A percentile compares a stretch with the other conserved stretches of the same genome.
Evolutionary conservation across 2,329 filamentous ascomycete genomes (phyloP).

Genomic region (Monosporascus sp.): DNA sequence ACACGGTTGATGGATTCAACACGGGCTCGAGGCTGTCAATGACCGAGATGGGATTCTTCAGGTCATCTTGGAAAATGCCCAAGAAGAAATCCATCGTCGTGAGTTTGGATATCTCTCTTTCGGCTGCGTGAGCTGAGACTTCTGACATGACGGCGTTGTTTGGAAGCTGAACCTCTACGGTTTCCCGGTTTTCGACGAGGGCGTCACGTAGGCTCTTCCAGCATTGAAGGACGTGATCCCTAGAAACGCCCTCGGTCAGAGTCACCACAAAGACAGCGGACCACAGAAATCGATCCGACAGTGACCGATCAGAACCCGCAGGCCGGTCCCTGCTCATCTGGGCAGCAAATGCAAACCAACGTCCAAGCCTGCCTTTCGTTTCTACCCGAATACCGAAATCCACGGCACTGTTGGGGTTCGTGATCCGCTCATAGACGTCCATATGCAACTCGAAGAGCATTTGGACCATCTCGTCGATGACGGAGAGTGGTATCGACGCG

Average conservation of each 20-base stretch:
- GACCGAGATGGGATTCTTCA: constrained; percentile 72
- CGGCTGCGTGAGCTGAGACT: constrained; percentile 75
- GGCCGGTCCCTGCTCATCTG: constrained; percentile 35
- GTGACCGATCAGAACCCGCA: constrained; percentile 28
- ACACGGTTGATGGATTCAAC: constrained; percentile 64
- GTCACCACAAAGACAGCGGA: constrained; percentile 50
- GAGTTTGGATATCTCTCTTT: constrained; percentile 84
- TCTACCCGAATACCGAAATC: constrained; percentile 43
- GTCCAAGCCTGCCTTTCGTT: constrained; percentile 43
- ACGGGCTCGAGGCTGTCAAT: constrained; percentile 93
- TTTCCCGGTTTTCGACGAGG: constrained; percentile 34
- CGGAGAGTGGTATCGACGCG: constrained; percentile 13
- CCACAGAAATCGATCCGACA: constrained; percentile 53
- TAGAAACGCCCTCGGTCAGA: constrained; percentile 44
- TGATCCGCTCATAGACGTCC: constrained; percentile 55
- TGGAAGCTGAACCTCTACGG: constrained; percentile 53
- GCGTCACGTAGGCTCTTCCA: constrained; percentile 55
- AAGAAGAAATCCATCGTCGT: constrained; percentile 97
- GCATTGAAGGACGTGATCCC: constrained; percentile 52
- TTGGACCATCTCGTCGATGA: constrained; percentile 42
- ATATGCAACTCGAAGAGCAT: constrained; percentile 59
- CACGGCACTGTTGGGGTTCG: constrained; percentile 50
- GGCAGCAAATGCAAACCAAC: constrained; percentile 49
- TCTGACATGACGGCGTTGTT: constrained; percentile 90
- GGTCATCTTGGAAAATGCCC: constrained; percentile 78